These are phyloP conservation scores for Excoecaria cochinchinensis DNA, from an alignment of 345 rosid species.

Conservation along the genomic window DNA sequence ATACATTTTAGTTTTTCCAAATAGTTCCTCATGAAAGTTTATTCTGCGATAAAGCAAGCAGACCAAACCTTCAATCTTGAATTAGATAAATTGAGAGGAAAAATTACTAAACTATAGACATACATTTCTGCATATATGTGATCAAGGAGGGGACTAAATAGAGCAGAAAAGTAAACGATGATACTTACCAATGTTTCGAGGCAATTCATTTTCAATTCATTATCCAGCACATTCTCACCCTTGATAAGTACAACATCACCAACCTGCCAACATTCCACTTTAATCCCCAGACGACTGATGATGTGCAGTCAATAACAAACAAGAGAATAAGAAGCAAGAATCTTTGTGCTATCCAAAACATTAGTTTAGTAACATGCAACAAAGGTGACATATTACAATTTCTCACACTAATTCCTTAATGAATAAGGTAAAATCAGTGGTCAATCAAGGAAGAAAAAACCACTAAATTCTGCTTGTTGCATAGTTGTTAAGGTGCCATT, in stretches of 20 bases:
- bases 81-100: neutral
- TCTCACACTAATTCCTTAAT: neutral
- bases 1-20: neutral
- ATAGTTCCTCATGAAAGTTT: neutral
- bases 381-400: neutral
- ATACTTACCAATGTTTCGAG: constrained; percentile 78
- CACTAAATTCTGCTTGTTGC: neutral
- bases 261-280: constrained; percentile 42
- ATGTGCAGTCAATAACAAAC: neutral
- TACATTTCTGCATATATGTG: neutral
- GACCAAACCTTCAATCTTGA: neutral
- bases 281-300: neutral
- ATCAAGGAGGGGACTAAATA: neutral
- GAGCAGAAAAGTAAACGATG: neutral
- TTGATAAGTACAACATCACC: constrained; percentile 87
- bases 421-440: neutral
- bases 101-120: neutral
- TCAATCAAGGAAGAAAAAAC: neutral
- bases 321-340: neutral
- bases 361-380: neutral
- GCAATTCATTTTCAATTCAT: constrained; percentile 61
- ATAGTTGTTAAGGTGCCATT: neutral
- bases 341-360: neutral
- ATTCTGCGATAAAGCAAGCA: neutral
- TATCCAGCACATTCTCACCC: constrained; percentile 59